These are phyloP conservation scores for Tetrahymena malaccensis DNA, from an alignment of 73 alveolate species.

Conservation along the genomic window DNA sequence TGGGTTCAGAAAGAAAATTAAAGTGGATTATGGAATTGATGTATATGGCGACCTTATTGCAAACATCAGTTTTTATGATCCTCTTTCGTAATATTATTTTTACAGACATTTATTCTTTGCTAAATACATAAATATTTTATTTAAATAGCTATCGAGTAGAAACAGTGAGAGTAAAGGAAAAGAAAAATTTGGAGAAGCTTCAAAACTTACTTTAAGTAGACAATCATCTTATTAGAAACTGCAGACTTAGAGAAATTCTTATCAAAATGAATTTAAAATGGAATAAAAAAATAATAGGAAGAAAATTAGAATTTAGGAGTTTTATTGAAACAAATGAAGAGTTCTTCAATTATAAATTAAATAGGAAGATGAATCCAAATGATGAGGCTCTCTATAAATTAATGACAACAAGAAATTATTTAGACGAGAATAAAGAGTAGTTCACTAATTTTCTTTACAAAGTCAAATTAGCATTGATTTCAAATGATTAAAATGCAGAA, in stretches of 20 bases:
- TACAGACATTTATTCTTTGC: background rate
- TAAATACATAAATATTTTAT: background rate
- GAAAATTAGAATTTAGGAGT: background rate
- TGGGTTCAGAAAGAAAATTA: background rate
- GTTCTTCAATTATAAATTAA: background rate
- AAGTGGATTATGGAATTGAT: background rate
- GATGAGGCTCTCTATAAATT: background rate
- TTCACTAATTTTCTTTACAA: background rate
- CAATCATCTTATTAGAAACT: background rate
- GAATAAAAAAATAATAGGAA: background rate
- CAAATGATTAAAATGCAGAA: background rate
- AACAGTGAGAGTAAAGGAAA: background rate
- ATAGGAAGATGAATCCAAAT: background rate
- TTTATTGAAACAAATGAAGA: background rate
- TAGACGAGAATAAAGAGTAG: background rate
- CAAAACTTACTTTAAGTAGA: background rate
- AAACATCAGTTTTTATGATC: background rate
- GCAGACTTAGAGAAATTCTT: background rate
- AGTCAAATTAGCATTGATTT: background rate
- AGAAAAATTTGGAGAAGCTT: background rate
- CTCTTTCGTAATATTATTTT: background rate
- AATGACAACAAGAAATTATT: background rate
- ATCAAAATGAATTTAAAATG: background rate
- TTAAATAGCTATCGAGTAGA: background rate
- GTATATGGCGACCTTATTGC: background rate